These are phyloP conservation scores for Bipolaris gigantea DNA, from an alignment of 2,329 filamentous ascomycete genomes.

Conservation along the genomic window DNA sequence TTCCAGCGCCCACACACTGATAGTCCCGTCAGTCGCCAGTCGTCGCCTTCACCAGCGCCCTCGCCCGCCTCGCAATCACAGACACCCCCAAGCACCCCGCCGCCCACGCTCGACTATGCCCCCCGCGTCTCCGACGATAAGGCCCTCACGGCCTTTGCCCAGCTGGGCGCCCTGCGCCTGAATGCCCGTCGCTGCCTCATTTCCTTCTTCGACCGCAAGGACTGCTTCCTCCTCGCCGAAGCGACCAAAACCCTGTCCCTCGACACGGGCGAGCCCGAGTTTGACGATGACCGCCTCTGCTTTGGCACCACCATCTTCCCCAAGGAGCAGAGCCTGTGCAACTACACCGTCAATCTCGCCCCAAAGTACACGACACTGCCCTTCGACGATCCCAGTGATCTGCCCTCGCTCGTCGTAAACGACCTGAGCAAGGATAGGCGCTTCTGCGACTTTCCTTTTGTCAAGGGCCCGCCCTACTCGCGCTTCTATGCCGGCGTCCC, in stretches of 20 bases:
- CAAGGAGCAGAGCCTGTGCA: slow-evolving; percentile 39
- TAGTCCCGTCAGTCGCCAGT: slow-evolving; percentile 19
- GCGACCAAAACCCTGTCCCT: slow-evolving; percentile 37
- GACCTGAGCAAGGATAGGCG: slow-evolving; percentile 43
- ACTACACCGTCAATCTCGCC: slow-evolving; percentile 38
- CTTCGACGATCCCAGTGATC: slow-evolving; percentile 19
- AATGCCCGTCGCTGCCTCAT: slow-evolving; percentile 42
- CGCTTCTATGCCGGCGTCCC: slow-evolving; percentile 63
- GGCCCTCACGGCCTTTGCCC: slow-evolving; percentile 44
- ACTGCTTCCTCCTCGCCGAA: slow-evolving; percentile 44
- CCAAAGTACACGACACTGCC: slow-evolving; percentile 17
- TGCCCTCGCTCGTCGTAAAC: slow-evolving; percentile 38
- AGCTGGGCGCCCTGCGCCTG: slow-evolving; percentile 44
- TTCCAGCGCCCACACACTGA: slow-evolving; percentile 31
- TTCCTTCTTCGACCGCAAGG: slow-evolving; percentile 45
- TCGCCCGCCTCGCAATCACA: slow-evolving; percentile 19
- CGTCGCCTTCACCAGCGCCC: slow-evolving; percentile 12
- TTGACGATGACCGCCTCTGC: slow-evolving; percentile 33
- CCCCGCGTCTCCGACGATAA: slow-evolving; percentile 36
- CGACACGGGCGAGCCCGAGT: slow-evolving; percentile 31
- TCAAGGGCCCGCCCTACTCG: slow-evolving; percentile 35
- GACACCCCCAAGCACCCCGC: slow-evolving; percentile 15
- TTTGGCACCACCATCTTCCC: slow-evolving; percentile 42
- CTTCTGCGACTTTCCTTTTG: slow-evolving; percentile 42
- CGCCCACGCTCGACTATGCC: slow-evolving; percentile 10